These are phyloP conservation scores for Geotrichum citri-aurantii DNA, from an alignment of 1,139 yeast species.

Conservation along the genomic window DNA sequence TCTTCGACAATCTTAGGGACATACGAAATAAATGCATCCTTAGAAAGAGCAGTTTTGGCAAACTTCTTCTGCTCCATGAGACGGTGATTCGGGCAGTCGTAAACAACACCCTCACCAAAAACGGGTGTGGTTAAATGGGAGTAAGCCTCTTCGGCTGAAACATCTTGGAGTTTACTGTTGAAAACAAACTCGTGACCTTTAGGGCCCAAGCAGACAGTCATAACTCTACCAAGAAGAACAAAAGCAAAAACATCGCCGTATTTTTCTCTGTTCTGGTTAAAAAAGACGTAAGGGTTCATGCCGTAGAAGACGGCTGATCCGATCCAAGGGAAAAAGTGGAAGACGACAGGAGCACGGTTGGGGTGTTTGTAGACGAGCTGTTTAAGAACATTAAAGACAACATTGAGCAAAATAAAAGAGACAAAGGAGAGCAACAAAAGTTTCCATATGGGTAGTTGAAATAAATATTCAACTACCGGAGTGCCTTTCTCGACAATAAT, in stretches of 20 bases:
- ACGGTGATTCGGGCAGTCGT: conserved; percentile 89
- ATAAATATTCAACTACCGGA: conserved; percentile 12
- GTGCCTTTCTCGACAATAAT: conserved; percentile 31
- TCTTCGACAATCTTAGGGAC: conserved; percentile 88
- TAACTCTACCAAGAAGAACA: conserved; percentile 77
- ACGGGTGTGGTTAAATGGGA: conserved; percentile 94
- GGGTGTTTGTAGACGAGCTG: conserved; percentile 70
- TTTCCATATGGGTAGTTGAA: conserved; percentile 26
- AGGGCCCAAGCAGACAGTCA: conserved; percentile 96
- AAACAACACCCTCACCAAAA: conserved; percentile 93
- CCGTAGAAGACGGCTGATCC: conserved; percentile 90
- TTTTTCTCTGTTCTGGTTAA: conserved; percentile 66
- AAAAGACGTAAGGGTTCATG: conserved; percentile 87
- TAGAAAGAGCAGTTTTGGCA: conserved; percentile 82
- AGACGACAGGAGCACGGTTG: conserved; percentile 63
- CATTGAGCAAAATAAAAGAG: conserved; percentile 33
- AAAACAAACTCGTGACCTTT: conserved; percentile 95
- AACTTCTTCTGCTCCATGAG: conserved; percentile 98
- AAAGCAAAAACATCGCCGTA: conserved; percentile 93
- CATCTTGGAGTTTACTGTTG: conserved; percentile 84
- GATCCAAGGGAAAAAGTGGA: conserved; percentile 92
- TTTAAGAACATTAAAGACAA: conserved; percentile 58
- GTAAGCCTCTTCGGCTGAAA: conserved; percentile 94
- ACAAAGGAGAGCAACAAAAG: conserved; percentile 27
- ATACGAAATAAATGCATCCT: conserved; percentile 74